Conservation (phyloP, 768 basidiomycete genomes). For the Lactifluus hygrophoroides region DNA sequence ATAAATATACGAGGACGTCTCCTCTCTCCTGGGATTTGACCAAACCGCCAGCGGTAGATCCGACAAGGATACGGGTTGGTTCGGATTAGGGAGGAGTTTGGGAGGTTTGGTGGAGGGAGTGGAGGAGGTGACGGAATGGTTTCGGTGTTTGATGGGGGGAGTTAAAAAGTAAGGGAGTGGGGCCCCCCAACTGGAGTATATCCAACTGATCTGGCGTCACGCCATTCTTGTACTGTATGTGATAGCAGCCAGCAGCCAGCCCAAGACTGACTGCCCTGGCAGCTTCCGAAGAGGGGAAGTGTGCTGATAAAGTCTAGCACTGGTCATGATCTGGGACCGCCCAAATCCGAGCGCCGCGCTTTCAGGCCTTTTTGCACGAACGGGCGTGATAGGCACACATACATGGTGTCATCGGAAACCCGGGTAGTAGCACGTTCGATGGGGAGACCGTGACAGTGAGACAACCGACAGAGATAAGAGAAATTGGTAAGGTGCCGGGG, state of each 20-base stretch:
- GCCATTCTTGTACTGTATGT: slow-evolving; percentile 6
- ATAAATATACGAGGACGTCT: not conserved
- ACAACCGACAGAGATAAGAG: no score
- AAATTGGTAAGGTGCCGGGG: no score
- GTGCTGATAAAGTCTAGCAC: slow-evolving; percentile 5
- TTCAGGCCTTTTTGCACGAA: not conserved
- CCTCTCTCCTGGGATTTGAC: not conserved
- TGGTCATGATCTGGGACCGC: not conserved
- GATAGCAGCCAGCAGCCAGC: no score
- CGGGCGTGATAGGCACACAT: not conserved
- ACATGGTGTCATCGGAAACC: not conserved
- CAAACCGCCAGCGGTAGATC: slow-evolving; percentile 19
- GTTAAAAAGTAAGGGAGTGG: not conserved
- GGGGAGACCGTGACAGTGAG: no score
- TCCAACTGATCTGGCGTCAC: not conserved
- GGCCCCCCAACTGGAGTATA: not conserved
- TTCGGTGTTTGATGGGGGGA: no score
- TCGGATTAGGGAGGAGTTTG: not conserved
- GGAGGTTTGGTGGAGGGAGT: not conserved
- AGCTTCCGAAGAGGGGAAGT: not conserved
- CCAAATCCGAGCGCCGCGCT: not conserved
- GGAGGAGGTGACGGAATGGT: not conserved
- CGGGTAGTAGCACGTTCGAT: not conserved
- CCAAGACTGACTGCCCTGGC: no score
- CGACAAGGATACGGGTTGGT: slow-evolving; percentile 7